Base-by-base conservation (phyloP, 139 green algal species). In the Chlorella ohadii region DNA sequence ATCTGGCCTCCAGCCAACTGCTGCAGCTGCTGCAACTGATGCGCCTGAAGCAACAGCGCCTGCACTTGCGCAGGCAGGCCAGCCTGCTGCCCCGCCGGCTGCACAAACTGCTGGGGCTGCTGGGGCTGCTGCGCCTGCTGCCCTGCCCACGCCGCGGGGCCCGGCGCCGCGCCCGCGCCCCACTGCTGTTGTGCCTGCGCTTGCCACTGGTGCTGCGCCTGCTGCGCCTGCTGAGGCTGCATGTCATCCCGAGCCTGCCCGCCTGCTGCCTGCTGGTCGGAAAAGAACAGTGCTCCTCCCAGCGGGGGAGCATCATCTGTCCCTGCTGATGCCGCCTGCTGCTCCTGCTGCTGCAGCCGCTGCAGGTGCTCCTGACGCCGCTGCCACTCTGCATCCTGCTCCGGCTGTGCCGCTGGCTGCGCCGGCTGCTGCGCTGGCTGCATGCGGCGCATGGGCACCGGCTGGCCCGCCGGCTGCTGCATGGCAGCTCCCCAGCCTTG, bases 261-360 rank as follows among this genome's bases (percentile, higher is more conserved):
- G 17, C 31, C 9, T 33, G 19, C 63, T 1, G 28, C 19, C 36
- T 33, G 36, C 15, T 27, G 31, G 22, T n/a, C 70, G 6, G 17
- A 23, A 20, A 76, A 76, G 70, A 76, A 76, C 38, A 76, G 70
- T 7, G 38, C 23, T 0, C 39, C 38, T 6, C n/a, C 38, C 38
- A 76, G 70, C 38, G 22, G 51, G 3, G 51, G 51, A 23, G 51
- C 51, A 19, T 55, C 70, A 5, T 22, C 38, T 17, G 15, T 39
- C 36, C 38, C 38, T 25, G 71, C 39, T 41, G 4, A 36, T 2
- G 19, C 34, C 33, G n/a, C 27, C 6, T 39, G 31, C 47, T 47
- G 72, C 72, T 79, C 72, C 74, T 81, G 74, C 74, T 65, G 74
- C 74, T 81, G 74, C 74, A 81, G 74, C 20, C 74, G 74, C 74